Percentiles rank a stretch among this genome's conserved stretches.
These are phyloP conservation scores for Xylaria palmicola DNA, from an alignment of 495 filamentous ascomycete genomes.

Conservation along the genomic window DNA sequence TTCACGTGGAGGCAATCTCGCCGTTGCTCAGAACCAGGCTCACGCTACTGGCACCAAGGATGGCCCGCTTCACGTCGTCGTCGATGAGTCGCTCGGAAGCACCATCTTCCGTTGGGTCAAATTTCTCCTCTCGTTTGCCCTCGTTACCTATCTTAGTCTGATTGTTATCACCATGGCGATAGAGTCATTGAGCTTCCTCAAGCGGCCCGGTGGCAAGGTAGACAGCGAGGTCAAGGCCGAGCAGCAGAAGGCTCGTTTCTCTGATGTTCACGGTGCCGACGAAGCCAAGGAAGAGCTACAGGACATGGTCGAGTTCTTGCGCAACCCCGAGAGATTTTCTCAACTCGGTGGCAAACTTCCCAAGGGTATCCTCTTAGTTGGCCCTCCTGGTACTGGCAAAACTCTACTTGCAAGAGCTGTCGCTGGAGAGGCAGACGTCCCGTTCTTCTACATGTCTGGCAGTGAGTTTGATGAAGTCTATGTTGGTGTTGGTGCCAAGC, in stretches of 20 bases:
- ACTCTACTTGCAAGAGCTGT: conserved; percentile 96
- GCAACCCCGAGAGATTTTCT: conserved; percentile 87
- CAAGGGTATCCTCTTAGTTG: conserved; percentile 93
- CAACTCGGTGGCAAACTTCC: conserved; percentile 92
- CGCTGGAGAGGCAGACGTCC: conserved; percentile 94
- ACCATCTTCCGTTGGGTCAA: conserved; percentile 87
- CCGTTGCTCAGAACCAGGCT: conserved; percentile 44
- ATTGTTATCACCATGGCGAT: conserved; percentile 75
- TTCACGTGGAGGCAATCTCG: conserved; percentile 64
- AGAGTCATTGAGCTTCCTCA: conserved; percentile 73
- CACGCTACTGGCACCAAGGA: conserved; percentile 63
- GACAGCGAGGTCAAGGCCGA: conserved; percentile 84
- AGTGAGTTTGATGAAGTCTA: conserved; percentile 98
- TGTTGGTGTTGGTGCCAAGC: conserved; percentile 96
- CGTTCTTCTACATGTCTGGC: conserved; percentile 99
- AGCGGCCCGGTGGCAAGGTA: conserved; percentile 66
- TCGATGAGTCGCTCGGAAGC: conserved; percentile 83
- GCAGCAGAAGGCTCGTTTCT: conserved; percentile 86
- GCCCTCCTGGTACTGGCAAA: conserved; percentile 96
- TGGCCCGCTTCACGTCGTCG: conserved; percentile 86
- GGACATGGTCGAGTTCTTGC: conserved; percentile 93
- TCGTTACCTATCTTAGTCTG: conserved; percentile 71
- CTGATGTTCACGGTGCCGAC: conserved; percentile 94
- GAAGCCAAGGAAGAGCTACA: conserved; percentile 98
- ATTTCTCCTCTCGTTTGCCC: conserved; percentile 73